Percentiles rank a stretch among this genome's conserved stretches.
phyloP scores from a whole-genome alignment of 768 basidiomycete species.

The Panellus pusillus region DNA sequence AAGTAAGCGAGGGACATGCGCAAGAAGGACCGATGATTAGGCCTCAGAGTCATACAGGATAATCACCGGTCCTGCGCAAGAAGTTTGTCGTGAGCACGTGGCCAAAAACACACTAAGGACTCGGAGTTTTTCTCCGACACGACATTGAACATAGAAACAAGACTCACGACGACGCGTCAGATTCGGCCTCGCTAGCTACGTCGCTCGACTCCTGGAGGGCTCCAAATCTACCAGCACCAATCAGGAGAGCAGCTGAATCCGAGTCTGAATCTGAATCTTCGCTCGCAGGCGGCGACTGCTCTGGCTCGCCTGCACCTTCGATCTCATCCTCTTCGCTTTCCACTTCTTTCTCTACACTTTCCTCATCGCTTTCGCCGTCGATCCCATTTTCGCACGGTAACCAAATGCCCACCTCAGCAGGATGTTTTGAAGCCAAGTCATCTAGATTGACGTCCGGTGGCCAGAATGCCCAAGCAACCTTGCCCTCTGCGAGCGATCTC shows the following conservation, averaged over 20 bases:
- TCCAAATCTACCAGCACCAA: slow-evolving; percentile 17
- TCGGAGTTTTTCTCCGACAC: neutral
- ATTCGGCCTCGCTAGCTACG: slow-evolving; percentile 8
- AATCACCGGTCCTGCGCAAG: no score
- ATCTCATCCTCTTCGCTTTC: slow-evolving; percentile 25
- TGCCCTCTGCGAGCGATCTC: slow-evolving; percentile 79
- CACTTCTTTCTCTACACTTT: slow-evolving; percentile 32
- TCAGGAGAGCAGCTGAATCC: neutral
- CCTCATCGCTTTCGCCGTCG: slow-evolving; percentile 31
- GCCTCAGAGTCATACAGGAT: no score
- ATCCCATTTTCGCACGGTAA: slow-evolving; percentile 38
- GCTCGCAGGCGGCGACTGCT: neutral
- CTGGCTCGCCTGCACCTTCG: neutral
- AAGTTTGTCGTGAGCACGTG: no score
- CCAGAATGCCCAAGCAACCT: slow-evolving; percentile 83
- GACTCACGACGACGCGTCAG: slow-evolving; percentile 1
- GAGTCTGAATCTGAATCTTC: slow-evolving; percentile 2
- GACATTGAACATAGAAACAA: neutral
- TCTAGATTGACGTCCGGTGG: slow-evolving; percentile 51
- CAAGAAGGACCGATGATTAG: no score
- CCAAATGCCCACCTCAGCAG: slow-evolving; percentile 55
- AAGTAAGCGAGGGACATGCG: no score
- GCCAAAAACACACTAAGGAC: no score
- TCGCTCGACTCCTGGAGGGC: slow-evolving; percentile 13
- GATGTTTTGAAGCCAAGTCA: slow-evolving; percentile 25